Base-by-base conservation (phyloP, 2,329 filamentous ascomycete species). In the Daldinia eschscholtzii region DNA sequence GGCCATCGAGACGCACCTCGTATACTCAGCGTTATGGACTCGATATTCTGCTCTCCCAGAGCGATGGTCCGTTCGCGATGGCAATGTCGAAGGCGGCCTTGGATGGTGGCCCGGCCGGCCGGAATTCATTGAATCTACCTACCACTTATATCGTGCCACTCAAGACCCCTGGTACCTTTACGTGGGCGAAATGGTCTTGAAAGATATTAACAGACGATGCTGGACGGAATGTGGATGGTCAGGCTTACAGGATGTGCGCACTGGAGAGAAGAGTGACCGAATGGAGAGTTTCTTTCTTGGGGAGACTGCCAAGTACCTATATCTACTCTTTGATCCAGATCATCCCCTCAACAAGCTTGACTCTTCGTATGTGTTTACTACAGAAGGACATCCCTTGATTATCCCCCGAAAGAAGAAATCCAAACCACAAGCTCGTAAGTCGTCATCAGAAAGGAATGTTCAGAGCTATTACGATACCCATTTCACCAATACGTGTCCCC, bases 281-380 rank as follows among this genome's bases (percentile, higher is more conserved):
- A 98, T 98, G 96, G 96, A 99, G 81, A 98, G 95, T 78, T 99
- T 98, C 85, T 98, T 98, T 76, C 86, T 99, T 0, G 95, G 96
- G 13, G 96, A 99, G 81, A 99, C 96, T 1, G 91, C 93, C 50
- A 98, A 98, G 80, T 99, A 99, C 79, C 84, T 99, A 70, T 98
- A 97, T 79, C 83, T 99, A 61, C 87, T 98, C 2, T 98, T 97
- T 79, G 93, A 97, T 72, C 87, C 90, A 4, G 86, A 90, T 13
- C 96, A 98, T 80, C 93, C 94, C 0, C 82, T 99, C 46, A 98
- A 98, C 80, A 90, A 89, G 20, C 83, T 97, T 42, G 96, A 98
- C 79, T 90, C 91, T 0, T 89, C 94, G 0, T 97, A 92, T 79
- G 95, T 99, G 13, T 98, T 99, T 79, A 96, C 93, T 0, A 99